Evolutionary conservation across 1,139 yeast species (phyloP).

Genomic region (Fermentozyma sake): DNA sequence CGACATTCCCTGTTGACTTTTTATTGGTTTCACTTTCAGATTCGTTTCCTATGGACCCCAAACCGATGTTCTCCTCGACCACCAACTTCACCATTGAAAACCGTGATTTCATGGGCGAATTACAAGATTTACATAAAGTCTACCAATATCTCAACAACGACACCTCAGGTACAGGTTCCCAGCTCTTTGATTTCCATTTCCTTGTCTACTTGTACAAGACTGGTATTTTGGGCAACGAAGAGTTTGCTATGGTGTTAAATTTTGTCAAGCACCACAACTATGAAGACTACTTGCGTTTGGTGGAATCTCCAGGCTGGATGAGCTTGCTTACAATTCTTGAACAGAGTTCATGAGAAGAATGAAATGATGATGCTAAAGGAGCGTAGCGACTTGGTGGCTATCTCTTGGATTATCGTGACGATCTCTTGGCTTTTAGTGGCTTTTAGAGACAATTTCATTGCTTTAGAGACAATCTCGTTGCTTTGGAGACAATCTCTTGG

Average conservation of each 20-base stretch:
- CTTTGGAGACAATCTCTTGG: no score
- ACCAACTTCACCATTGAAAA: constrained; percentile 68
- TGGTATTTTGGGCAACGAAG: constrained; percentile 51
- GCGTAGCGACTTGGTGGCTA: no score
- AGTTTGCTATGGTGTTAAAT: constrained; percentile 43
- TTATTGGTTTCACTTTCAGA: constrained; percentile 84
- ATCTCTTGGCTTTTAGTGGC: no score
- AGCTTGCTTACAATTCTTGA: constrained; percentile 60
- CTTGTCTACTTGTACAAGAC: constrained; percentile 51
- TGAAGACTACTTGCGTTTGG: constrained; percentile 48
- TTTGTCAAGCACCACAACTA: constrained; percentile 35
- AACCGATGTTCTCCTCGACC: constrained; percentile 41
- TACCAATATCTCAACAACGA: constrained; percentile 42
- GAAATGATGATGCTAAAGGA: no score
- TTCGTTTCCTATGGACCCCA: constrained; percentile 75
- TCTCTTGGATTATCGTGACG: no score
- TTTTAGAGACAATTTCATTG: no score
- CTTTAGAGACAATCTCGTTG: no score
- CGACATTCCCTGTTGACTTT: constrained; percentile 94
- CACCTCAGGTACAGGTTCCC: constrained; percentile 35
- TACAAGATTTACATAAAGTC: constrained; percentile 55
- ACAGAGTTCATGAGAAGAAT: constrained; percentile 1
- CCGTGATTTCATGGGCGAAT: constrained; percentile 67
- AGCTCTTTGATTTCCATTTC: constrained; percentile 69
- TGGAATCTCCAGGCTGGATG: constrained; percentile 73